These are phyloP conservation scores for Teratosphaeria destructans DNA, from an alignment of 2,329 filamentous ascomycete species.

Conservation along the genomic window DNA sequence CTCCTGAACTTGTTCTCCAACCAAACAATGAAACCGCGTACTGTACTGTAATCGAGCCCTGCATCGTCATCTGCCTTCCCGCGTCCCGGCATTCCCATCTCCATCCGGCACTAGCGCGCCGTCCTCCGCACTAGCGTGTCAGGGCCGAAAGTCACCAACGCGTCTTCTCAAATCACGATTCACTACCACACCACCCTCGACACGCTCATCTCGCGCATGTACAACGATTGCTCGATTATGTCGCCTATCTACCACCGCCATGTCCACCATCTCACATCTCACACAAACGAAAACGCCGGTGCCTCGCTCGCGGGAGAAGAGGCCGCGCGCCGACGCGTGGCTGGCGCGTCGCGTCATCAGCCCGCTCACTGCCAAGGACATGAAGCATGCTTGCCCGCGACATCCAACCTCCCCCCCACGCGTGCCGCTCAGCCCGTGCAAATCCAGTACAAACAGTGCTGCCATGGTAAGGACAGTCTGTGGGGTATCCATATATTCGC, in stretches of 20 bases:
- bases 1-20: not conserved
- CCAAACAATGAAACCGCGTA: not conserved
- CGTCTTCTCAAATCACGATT: not conserved
- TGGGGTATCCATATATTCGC: conserved; percentile 3
- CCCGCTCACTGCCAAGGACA: not conserved
- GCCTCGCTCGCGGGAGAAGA: not conserved
- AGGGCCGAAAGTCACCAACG: not conserved
- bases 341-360: not conserved
- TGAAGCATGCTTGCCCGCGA: not conserved
- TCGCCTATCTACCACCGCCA: not conserved
- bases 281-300: not conserved
- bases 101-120: not conserved
- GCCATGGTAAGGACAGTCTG: conserved; percentile 2
- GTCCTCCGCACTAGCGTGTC: not conserved
- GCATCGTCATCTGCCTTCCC: not conserved
- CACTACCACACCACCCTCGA: not conserved
- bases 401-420: not conserved
- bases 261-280: not conserved
- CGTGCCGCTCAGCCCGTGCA: not conserved
- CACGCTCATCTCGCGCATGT: not conserved
- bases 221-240: not conserved
- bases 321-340: not conserved
- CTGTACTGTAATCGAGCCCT: not conserved
- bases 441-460: conserved; percentile 3
- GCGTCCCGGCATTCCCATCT: not conserved